Evolutionary conservation across 192 early-diverging fungal genomes (phyloP), one percentile per base, ranked within the genome.

Genomic region (Polychytrium aggregatum): DNA sequence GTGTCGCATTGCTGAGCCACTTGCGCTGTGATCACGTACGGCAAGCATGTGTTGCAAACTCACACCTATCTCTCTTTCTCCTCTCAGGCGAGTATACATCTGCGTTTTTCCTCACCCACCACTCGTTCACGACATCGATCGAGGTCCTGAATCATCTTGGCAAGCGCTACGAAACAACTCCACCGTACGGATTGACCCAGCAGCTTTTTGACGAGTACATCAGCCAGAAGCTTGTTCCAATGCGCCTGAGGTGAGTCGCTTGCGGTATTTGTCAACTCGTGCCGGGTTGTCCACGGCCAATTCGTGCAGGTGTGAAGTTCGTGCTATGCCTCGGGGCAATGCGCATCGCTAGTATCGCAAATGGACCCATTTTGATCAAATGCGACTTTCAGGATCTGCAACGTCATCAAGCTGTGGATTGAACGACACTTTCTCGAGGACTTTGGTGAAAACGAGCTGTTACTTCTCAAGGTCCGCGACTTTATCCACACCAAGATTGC

Each of bases 101-200:
- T 24, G 55, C 54, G 9, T 53, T 78, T 7, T 27, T 78, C 9
- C 20, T 78, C 25, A 79, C 76, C 8, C 76, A 78, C 48, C 76
- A 78, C 44, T 78, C 76, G 1, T 70, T 78, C 39, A 71, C 63
- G 1, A 74, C 76, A 16, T 71, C 70, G 3, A 34, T 58, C 18
- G 62, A 70, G 33, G 48, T 78, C 7, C 39, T 76, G 46, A 61
- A 74, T 37, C 46, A 52, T 2, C 46, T 76, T 25, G 43, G 58
- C 11, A 41, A 46, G 17, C 47, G 71, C 46, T 76, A 76, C 44
- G 58, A 46, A 26, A 39, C 75, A 20, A 60, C 58, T 0, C 59
- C 68, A 13, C 74, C 70, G 30, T 52, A 47, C 34, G 68, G 60
- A 11, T 41, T 76, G 13, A 64, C 46, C 41, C 50, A 70, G 18